phyloP scores from a whole-genome alignment of 257 asterid genomes.

The Buddleja alternifolia region DNA sequence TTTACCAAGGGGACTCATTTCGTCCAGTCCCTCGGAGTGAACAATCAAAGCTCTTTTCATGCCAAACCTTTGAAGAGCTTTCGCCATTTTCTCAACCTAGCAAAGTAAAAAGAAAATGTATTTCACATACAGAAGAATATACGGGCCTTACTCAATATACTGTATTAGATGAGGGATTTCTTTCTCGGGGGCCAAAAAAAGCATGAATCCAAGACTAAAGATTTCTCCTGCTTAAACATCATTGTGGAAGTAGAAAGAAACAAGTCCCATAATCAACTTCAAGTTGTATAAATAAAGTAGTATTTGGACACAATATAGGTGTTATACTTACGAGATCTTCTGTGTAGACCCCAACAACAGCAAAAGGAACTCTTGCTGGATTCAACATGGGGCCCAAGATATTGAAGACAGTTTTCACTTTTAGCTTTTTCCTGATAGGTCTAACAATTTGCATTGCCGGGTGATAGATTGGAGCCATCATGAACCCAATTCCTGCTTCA shows the following conservation, averaged over 20 bases:
- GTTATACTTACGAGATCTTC: constrained; percentile 54
- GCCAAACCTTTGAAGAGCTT: constrained; percentile 69
- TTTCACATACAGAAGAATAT: constrained; percentile 1
- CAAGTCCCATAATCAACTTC: neutral
- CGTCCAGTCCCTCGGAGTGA: constrained; percentile 80
- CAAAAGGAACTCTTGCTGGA: constrained; percentile 71
- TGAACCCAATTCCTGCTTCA: constrained; percentile 72
- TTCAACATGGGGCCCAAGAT: constrained; percentile 77
- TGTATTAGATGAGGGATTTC: neutral
- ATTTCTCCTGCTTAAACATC: neutral
- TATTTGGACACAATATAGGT: constrained; percentile 4
- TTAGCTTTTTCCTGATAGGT: constrained; percentile 66
- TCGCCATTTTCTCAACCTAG: constrained; percentile 74
- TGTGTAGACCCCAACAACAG: constrained; percentile 70
- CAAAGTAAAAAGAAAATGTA: constrained; percentile 1
- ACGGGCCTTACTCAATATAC: neutral
- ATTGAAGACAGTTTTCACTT: constrained; percentile 68
- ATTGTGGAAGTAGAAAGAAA: neutral
- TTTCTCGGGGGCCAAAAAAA: neutral
- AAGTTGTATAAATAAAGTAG: constrained; percentile 9
- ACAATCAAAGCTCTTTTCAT: constrained; percentile 73
- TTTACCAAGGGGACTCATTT: constrained; percentile 85
- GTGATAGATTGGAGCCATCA: constrained; percentile 69
- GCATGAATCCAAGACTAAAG: neutral
- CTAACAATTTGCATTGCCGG: constrained; percentile 79